Evolutionary conservation across 306 rosid genomes (phyloP).

Genomic region (Oemleria cerasiformis): DNA sequence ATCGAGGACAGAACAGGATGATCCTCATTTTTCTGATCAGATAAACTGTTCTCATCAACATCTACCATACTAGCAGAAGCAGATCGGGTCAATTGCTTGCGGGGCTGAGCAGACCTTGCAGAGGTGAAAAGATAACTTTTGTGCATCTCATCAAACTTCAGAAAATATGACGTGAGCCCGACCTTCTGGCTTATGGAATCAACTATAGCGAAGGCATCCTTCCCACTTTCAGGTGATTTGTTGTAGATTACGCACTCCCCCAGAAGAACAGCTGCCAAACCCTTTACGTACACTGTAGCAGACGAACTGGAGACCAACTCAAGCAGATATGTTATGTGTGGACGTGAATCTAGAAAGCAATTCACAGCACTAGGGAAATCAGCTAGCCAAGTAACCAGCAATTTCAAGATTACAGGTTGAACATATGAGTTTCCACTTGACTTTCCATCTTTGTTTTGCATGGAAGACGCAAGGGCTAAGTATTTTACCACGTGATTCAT

Average conservation of each 20-base stretch:
- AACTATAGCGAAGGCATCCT: conserved; percentile 73
- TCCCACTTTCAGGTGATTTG: conserved; percentile 60
- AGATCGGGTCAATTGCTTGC: conserved; percentile 67
- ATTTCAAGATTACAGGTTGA: conserved; percentile 69
- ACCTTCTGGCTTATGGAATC: conserved; percentile 80
- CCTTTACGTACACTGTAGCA: conserved; percentile 65
- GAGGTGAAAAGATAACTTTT: conserved; percentile 56
- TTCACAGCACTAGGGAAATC: conserved; percentile 80
- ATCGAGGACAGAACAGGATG: conserved; percentile 73
- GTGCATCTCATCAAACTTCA: conserved; percentile 85
- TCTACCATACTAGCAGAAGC: conserved; percentile 86
- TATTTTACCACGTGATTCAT: conserved; percentile 85
- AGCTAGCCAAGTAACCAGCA: conserved; percentile 80
- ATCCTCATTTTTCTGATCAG: conserved; percentile 54
- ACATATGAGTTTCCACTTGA: conserved; percentile 52
- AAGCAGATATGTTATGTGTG: conserved; percentile 82
- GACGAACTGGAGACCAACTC: conserved; percentile 76
- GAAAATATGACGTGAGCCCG: conserved; percentile 78
- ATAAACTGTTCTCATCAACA: conserved; percentile 45
- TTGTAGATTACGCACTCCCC: conserved; percentile 95
- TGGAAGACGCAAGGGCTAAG: conserved; percentile 79
- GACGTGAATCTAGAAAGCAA: conserved; percentile 89
- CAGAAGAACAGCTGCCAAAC: conserved; percentile 77
- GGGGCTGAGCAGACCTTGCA: conserved; percentile 47
- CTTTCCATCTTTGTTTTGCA: conserved; percentile 71